Conservation (phyloP, 2,329 filamentous ascomycete genomes). For the Celoporthe dispersa region DNA sequence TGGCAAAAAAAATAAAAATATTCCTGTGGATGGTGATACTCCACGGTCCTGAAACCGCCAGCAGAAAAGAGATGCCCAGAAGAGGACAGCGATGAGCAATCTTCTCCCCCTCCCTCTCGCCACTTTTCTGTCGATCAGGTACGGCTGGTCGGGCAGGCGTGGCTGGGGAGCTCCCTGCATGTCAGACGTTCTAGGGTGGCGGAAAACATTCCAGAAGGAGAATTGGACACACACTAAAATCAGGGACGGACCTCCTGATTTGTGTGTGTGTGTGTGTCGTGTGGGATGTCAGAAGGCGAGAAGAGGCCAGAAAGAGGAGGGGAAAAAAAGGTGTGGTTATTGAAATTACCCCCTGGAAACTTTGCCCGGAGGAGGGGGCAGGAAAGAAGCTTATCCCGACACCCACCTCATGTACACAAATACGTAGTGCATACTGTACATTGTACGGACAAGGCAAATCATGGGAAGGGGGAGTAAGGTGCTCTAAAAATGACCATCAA, state of each 20-base stretch:
- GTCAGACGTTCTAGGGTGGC: conserved; percentile 8
- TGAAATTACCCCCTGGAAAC: conserved; percentile 7
- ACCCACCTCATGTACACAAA: neutral
- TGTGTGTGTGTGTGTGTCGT: neutral
- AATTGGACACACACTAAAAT: neutral
- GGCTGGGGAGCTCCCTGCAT: neutral
- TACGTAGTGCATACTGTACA: neutral
- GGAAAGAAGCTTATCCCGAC: conserved; percentile 19
- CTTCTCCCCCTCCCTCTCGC: neutral
- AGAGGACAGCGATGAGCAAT: neutral
- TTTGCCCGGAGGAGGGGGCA: conserved; percentile 4
- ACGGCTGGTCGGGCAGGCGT: neutral
- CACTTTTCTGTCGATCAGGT: neutral
- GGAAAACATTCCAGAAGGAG: conserved; percentile 20
- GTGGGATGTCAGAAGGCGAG: neutral
- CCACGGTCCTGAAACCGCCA: conserved; percentile 28
- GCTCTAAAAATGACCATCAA: conserved; percentile 1
- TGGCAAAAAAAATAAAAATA: conserved; percentile 13
- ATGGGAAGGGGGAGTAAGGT: neutral
- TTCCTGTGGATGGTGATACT: conserved; percentile 9
- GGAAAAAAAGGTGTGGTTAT: neutral
- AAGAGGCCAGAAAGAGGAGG: neutral
- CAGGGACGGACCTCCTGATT: neutral
- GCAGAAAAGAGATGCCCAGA: conserved; percentile 11
- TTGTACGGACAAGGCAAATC: neutral